phyloP scores from a whole-genome alignment of 306 rosid genomes.

The Medicago arabica region DNA sequence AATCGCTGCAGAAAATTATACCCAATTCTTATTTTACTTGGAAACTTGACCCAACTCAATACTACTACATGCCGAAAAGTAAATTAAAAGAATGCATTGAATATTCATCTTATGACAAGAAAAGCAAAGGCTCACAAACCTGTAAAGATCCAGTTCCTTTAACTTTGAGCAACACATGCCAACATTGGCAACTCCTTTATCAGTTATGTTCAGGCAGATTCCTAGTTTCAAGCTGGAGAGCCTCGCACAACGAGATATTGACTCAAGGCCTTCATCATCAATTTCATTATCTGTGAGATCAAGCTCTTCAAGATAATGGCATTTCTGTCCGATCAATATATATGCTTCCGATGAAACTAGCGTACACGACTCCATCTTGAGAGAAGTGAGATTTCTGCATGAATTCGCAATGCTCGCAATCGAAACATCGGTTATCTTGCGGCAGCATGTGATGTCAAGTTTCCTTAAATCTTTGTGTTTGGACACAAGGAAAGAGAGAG shows the following conservation, averaged over 20 bases:
- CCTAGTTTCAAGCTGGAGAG: slow-evolving; percentile 83
- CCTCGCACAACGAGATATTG: slow-evolving; percentile 70
- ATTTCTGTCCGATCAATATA: slow-evolving; percentile 69
- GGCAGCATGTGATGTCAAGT: slow-evolving; percentile 97
- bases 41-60: slow-evolving; percentile 8
- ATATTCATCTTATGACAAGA: slow-evolving; percentile 23
- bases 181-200: slow-evolving; percentile 66
- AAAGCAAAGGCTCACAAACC: slow-evolving; percentile 54
- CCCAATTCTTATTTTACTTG: not conserved
- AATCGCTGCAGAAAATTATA: not conserved
- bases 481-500: slow-evolving; percentile 68
- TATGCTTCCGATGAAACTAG: slow-evolving; percentile 79
- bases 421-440: slow-evolving; percentile 72
- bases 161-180: slow-evolving; percentile 79
- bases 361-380: slow-evolving; percentile 89
- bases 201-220: slow-evolving; percentile 87
- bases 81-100: slow-evolving; percentile 14
- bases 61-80: not conserved
- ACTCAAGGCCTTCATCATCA: slow-evolving; percentile 81
- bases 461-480: slow-evolving; percentile 80
- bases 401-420: slow-evolving; percentile 70
- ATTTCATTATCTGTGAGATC: slow-evolving; percentile 93
- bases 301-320: slow-evolving; percentile 77
- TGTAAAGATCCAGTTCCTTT: slow-evolving; percentile 85
- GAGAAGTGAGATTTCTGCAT: slow-evolving; percentile 73